Base-by-base conservation (phyloP, 495 filamentous ascomycete genomes). In the Aspergillus asperescens region DNA sequence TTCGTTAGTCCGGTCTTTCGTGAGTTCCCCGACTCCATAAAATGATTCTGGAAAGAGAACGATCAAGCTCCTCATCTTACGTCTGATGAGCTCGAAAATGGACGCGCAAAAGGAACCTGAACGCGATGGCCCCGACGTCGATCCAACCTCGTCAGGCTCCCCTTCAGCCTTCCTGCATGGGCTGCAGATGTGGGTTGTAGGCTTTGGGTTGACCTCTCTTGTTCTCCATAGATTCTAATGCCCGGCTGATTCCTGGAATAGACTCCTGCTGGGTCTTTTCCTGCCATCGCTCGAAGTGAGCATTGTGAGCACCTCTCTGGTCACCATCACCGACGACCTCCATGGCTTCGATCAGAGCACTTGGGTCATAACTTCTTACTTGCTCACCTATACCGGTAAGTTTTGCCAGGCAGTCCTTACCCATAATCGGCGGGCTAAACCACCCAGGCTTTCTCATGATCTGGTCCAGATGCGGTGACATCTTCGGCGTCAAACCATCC, bases 221-320 rank as follows among this genome's bases (percentile, higher is more conserved):
- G 37, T 5, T 40, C 7, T 40, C 9, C 4, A 9, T 46, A 18
- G 12, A 18, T 31, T 5, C 12, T 23, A 12, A 3, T 31, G 3
- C 29, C 29, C 13, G 29, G 29, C 4, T 31, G 13, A 31, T 10
- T 31, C 8, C 29, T 2, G 4, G 29, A 7, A 7, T 10, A 84
- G 78, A 8, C 63, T 83, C 35, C 69, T 75, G 12, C 40, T 78
- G 4, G 69, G 73, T 32, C 71, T 84, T 6, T 75, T 84, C 44
- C 73, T 84, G 16, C 74, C 77, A 8, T 77, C 72, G 15, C 57
- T 83, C 3, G 82, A 86, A 54, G 73, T 54, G 20, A 79, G 76
- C 3, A 84, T 85, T 43, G 77, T 85, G n/a, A 79, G 76, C 22
- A 85, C 81, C 0, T 73, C 81, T 0, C 63, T 83, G 5, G 71